Percentiles rank a stretch among this genome's conserved stretches.
Conservation (phyloP, 192 early-diverging fungal species). For the Thamnidium elegans region DNA sequence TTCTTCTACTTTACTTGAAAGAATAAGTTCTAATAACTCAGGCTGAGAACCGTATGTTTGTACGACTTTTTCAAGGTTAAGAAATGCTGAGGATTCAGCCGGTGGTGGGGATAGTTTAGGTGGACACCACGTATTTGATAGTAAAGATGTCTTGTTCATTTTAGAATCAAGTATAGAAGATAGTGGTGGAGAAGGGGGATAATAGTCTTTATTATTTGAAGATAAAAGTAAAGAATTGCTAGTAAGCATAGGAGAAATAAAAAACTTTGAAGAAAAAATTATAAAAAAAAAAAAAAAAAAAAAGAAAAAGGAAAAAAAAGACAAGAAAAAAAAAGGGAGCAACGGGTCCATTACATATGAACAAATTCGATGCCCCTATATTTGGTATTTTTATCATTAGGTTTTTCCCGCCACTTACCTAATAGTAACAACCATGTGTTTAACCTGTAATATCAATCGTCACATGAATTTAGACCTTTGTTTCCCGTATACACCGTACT, state of each 20-base stretch:
- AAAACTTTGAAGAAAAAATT: too few species aligned
- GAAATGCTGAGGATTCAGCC: conserved; percentile 16
- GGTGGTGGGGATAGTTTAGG: neutral
- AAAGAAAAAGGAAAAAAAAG: neutral
- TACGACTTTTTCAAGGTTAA: conserved; percentile 51
- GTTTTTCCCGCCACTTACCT: conserved; percentile 17
- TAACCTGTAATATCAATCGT: too few species aligned
- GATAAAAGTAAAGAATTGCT: conserved; percentile 15
- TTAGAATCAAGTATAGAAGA: neutral
- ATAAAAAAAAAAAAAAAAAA: neutral
- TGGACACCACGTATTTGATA: conserved; percentile 1
- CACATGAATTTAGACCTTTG: too few species aligned
- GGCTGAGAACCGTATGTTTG: conserved; percentile 46
- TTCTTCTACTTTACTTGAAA: conserved; percentile 56
- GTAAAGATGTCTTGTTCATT: neutral
- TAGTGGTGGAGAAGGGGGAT: conserved; percentile 16
- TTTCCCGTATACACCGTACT: too few species aligned
- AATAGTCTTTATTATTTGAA: conserved; percentile 11
- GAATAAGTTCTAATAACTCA: conserved; percentile 53
- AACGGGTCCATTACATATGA: conserved; percentile 17
- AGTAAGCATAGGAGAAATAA: conserved; percentile 10
- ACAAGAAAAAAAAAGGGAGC: conserved; percentile 15
- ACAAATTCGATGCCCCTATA: conserved; percentile 2
- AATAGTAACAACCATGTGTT: neutral
- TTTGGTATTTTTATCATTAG: conserved; percentile 9